Base-by-base conservation (phyloP, 495 filamentous ascomycete genomes). In the Gamarada debralockiae region DNA sequence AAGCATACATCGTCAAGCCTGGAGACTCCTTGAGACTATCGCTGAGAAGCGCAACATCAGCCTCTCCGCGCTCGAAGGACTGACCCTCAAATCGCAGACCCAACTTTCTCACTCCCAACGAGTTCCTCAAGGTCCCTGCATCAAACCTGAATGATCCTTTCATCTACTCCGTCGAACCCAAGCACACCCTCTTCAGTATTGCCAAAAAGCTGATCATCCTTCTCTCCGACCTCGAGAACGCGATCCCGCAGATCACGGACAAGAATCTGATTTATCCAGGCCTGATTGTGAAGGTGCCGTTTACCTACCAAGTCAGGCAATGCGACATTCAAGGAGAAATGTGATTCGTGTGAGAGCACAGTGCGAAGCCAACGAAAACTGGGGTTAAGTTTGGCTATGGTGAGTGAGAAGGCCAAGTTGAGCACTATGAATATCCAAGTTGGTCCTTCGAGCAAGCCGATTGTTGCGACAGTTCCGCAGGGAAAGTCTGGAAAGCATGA, bases 221-320 rank as follows among this genome's bases (percentile, higher is more conserved):
- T 21, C 3, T 52, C 2, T 7, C 37, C 14, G 23, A 15, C 9
- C 5, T 45, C 20, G 25, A 43, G 17, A 36, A 12, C 15, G 39
- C 20, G 8, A 52, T 44, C n/a, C 38, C 24, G 14, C 2, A 14
- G 18, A 33, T 52, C 14, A 22, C 12, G 18, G 40, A 52, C 25
- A 20, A 18, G 14, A 36, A 43, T 8, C 22, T 34, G 31, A 43
- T 52, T 9, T 43, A 12, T 2, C 38, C 39, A 13, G 25, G 27
- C 8, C 38, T 31, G 24, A 18, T 52, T 17, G 65, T n/a, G 48
- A 45, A 52, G 0, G 13, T 52, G 20, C 39, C 50, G 3, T n/a
- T n/a, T n/a, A n/a, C n/a, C n/a, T n/a, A n/a, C n/a, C n/a, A n/a
- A n/a, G n/a, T n/a, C n/a, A n/a, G n/a, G n/a, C n/a, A n/a, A n/a